phyloP scores from a whole-genome alignment of 768 basidiomycete genomes.

The Leccinum broughii region DNA sequence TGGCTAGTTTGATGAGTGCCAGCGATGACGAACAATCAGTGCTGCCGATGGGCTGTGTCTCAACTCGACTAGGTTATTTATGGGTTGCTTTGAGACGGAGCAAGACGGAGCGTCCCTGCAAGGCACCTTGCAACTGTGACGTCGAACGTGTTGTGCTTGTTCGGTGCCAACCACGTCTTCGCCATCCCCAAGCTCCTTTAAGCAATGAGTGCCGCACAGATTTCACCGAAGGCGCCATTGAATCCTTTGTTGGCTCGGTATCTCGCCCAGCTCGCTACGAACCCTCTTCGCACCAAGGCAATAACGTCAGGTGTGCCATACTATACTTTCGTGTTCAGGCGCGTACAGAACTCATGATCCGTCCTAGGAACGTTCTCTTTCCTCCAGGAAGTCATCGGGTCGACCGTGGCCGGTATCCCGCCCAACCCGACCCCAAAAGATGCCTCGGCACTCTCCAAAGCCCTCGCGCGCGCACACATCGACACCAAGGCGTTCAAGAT shows the following conservation, averaged over 20 bases:
- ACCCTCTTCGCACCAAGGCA: conserved; percentile 81
- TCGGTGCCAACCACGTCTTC: neutral
- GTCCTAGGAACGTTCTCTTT: conserved; percentile 53
- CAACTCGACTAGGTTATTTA: neutral
- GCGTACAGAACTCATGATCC: neutral
- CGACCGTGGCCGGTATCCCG: conserved; percentile 64
- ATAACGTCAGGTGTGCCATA: conserved; percentile 58
- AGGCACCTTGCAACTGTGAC: too few species aligned
- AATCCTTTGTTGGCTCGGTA: conserved; percentile 66
- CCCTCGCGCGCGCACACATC: conserved; percentile 57
- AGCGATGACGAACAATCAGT: too few species aligned
- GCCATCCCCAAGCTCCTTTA: neutral
- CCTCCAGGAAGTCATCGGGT: conserved; percentile 81
- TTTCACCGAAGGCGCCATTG: conserved; percentile 21
- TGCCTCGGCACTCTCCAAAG: conserved; percentile 52
- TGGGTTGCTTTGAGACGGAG: neutral
- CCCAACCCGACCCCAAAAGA: conserved; percentile 49
- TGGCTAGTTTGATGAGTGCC: too few species aligned
- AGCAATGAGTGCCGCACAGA: conserved; percentile 40
- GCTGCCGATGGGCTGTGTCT: too few species aligned
- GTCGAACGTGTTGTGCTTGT: too few species aligned
- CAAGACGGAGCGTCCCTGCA: too few species aligned
- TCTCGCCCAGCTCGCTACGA: conserved; percentile 59
- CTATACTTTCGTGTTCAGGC: neutral
- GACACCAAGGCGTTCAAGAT: conserved; percentile 78